phyloP scores from a whole-genome alignment of 768 basidiomycete species.

The Saitozyma podzolica region DNA sequence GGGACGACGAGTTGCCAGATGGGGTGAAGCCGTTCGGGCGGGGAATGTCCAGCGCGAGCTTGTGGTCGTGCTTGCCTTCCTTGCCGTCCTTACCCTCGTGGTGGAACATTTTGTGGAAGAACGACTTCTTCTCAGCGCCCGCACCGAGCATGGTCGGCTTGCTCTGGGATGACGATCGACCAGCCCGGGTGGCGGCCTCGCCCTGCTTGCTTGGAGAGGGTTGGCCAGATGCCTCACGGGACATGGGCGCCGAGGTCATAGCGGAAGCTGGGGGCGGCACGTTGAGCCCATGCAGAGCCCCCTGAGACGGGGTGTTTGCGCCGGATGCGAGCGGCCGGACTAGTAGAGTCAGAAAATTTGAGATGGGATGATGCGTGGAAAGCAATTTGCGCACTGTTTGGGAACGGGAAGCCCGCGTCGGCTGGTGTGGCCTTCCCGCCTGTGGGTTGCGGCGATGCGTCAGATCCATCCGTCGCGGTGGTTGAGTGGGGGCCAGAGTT shows the following conservation, averaged over 20 bases:
- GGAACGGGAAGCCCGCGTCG: conserved; percentile 42
- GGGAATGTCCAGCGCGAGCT: conserved; percentile 26
- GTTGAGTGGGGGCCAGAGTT: neutral
- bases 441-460: conserved; percentile 1
- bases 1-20: conserved; percentile 4
- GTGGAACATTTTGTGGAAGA: conserved; percentile 52
- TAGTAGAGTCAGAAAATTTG: neutral
- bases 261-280: neutral
- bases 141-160: conserved; percentile 45
- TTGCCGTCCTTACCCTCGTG: conserved; percentile 25
- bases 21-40: conserved; percentile 16
- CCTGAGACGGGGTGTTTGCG: neutral
- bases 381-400: conserved; percentile 22
- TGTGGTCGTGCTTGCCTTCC: conserved; percentile 21
- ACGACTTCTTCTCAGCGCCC: conserved; percentile 46
- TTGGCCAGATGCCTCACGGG: conserved; percentile 17
- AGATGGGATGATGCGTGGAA: too few species aligned
- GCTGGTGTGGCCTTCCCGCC: neutral
- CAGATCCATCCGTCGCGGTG: conserved; percentile 2
- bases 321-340: neutral
- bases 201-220: neutral
- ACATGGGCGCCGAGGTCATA: conserved; percentile 25
- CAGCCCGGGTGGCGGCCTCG: neutral
- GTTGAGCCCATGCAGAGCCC: neutral
- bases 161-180: neutral